These are phyloP conservation scores for Dryas octopetala DNA, from an alignment of 306 rosid genomes.

Conservation along the genomic window DNA sequence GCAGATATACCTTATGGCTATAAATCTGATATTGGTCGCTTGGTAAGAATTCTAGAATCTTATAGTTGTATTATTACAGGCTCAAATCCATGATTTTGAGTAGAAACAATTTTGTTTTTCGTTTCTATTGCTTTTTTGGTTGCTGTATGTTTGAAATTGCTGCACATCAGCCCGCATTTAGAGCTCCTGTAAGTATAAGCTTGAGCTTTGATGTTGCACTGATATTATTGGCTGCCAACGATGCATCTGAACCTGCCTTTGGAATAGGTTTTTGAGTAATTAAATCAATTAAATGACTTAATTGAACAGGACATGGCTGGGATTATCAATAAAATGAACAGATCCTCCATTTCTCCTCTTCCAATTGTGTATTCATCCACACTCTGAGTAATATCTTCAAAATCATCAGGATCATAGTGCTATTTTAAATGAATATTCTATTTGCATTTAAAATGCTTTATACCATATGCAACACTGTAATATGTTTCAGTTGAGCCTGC, in stretches of 20 bases:
- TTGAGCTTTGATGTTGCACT: slow-evolving; percentile 21
- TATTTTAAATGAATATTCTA: neutral
- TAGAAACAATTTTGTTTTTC: slow-evolving; percentile 29
- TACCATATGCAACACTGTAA: slow-evolving; percentile 6
- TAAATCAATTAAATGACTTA: slow-evolving; percentile 28
- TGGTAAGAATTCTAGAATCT: slow-evolving; percentile 53
- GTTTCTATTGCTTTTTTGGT: slow-evolving; percentile 48
- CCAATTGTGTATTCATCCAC: slow-evolving; percentile 89
- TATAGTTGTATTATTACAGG: slow-evolving; percentile 22
- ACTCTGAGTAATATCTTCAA: slow-evolving; percentile 53
- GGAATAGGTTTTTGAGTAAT: slow-evolving; percentile 5
- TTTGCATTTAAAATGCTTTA: neutral
- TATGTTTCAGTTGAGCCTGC: slow-evolving; percentile 11
- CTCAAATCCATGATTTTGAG: slow-evolving; percentile 20
- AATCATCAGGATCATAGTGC: slow-evolving; percentile 10
- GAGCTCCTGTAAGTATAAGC: slow-evolving; percentile 76
- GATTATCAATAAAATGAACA: slow-evolving; percentile 84
- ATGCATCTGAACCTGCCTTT: slow-evolving; percentile 23
- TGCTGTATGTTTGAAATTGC: slow-evolving; percentile 95
- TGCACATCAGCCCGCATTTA: slow-evolving; percentile 89
- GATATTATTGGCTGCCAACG: slow-evolving; percentile 19
- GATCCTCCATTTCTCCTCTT: slow-evolving; percentile 86
- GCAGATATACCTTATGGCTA: slow-evolving; percentile 87
- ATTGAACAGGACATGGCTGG: slow-evolving; percentile 88
- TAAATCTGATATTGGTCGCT: slow-evolving; percentile 97